Base-by-base conservation (phyloP, 2,329 filamentous ascomycete genomes). In the Apiospora phragmitis region DNA sequence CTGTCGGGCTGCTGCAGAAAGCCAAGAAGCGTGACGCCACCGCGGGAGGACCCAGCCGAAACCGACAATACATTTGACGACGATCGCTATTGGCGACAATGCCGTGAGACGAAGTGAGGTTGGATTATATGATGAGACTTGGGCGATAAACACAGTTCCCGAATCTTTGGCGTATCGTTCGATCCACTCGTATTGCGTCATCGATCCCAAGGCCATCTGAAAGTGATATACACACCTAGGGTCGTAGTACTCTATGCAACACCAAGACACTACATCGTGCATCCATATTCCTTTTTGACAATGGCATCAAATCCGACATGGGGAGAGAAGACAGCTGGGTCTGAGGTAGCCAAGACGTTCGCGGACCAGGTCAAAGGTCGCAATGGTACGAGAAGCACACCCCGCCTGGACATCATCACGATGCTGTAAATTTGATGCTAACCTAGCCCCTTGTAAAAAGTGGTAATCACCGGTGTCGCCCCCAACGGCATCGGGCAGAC, bases 381-480 rank as follows among this genome's bases (percentile, higher is more conserved):
- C 67, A 78, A 78, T 69, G 73, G 78, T 78, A 70, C 66, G 74
- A 29, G 1, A 38, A n/a, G 12, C 2, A 5, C 21, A 21, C n/a
- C 24, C 65, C 4, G 11, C 11, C 1, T 32, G 5, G 2, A 35
- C n/a, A n/a, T 16, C 24, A 67, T 6, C 24, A 67, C 3, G 12
- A 32, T 5, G 5, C 8, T 3, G 1, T 11, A 42, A 21, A 70
- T 8, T 38, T n/a, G 38, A 26, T 70, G 75, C 24, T 18, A 45
- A 47, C 11, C 24, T 18, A 45, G 35, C 11, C 9, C 3, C 5
- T 21, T 1, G 1, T 12, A 1, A 7, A 14, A 65, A 83, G 81
- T 85, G 38, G 71, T 83, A 47, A 75, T 84, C 67, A 86, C 84
- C 0, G 84, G 84, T 6, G 77, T 85, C 70, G 80, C 82, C 12